phyloP scores from a whole-genome alignment of 768 basidiomycete genomes.

The Royoungia palumana region DNA sequence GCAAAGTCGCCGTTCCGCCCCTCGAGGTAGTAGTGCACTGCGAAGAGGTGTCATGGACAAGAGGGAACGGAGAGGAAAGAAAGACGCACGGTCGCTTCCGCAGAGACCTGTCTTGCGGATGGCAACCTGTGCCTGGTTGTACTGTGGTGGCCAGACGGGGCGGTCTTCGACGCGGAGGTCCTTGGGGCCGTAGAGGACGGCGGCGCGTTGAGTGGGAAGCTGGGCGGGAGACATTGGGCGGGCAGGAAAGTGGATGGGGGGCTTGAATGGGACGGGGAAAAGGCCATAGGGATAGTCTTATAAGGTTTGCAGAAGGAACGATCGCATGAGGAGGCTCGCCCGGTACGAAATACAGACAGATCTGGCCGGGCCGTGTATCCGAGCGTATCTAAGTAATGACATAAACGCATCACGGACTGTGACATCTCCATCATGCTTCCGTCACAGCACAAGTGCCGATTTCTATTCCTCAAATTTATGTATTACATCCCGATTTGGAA shows the following conservation, averaged over 20 bases:
- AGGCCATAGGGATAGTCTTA: conserved; percentile 30
- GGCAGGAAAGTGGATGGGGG: conserved; percentile 9
- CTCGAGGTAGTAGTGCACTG: conserved; percentile 89
- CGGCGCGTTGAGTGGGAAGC: conserved; percentile 59
- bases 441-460: conserved; percentile 24
- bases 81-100: conserved; percentile 69
- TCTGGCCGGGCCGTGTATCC: conserved; percentile 34
- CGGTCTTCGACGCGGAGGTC: conserved; percentile 82
- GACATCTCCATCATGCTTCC: conserved; percentile 18
- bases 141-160: conserved; percentile 64
- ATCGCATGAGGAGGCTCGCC: conserved; percentile 35
- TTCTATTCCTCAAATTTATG: conserved; percentile 22
- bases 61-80: not conserved
- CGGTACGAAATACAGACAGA: conserved; percentile 24
- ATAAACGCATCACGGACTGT: conserved; percentile 25
- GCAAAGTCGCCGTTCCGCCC: conserved; percentile 93
- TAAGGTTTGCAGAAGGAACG: conserved; percentile 29
- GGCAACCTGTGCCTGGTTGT: conserved; percentile 75
- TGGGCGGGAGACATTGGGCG: conserved; percentile 43
- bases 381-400: conserved; percentile 23
- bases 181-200: conserved; percentile 78
- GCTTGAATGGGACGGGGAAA: conserved; percentile 20
- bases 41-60: conserved; percentile 1
- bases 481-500: conserved; percentile 23
- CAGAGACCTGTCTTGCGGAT: conserved; percentile 87